Evolutionary conservation across 768 basidiomycete genomes (phyloP), one percentile per base, ranked within the genome.

Genomic region (Psilocybe cubensis): DNA sequence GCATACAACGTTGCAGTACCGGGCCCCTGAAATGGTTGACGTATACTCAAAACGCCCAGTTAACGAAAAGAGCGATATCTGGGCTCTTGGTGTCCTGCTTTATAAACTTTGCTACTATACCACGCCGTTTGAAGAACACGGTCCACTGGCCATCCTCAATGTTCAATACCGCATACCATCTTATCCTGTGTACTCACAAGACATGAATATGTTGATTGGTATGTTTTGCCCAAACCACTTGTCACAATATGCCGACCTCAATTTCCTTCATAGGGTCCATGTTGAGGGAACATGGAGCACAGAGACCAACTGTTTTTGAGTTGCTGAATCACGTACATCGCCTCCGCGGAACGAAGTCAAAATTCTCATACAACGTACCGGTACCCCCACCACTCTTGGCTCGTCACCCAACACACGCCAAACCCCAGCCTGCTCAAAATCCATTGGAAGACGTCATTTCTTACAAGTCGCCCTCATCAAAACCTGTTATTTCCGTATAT

Each of bases 51-150:
- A 92, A 59, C 81, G 91, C 56, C 89, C 91, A 1, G 83, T 95
- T 29, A 94, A 95, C 68, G 94, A 96, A 72, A 96, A 95, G 76
- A 92, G 90, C 71, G 96, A 99, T 66, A 89, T 99, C 0, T 99
- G 97, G 97, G 97, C 97, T 0, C 81, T 99, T 21, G 97, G 96
- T 21, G 95, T 98, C 14, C 77, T 99, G 58, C 81, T 99, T 12
- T 99, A 98, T 79, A 99, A 98, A 78, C 84, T 99, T 12, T 98
- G 97, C 72, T 99, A 98, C 75, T 99, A 99, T 72, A 99, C 96
- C 0, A 99, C 97, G 0, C 97, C 97, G 0, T 99, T 99, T 67
- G 97, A 99, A 72, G 96, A 98, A 68, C 95, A 98, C 64, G 96
- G 96, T 0, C 92, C 94, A 2, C 76, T 99, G 50, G 97, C 97